Base-by-base conservation (phyloP, 495 filamentous ascomycete species). In the Xylaria venustula region DNA sequence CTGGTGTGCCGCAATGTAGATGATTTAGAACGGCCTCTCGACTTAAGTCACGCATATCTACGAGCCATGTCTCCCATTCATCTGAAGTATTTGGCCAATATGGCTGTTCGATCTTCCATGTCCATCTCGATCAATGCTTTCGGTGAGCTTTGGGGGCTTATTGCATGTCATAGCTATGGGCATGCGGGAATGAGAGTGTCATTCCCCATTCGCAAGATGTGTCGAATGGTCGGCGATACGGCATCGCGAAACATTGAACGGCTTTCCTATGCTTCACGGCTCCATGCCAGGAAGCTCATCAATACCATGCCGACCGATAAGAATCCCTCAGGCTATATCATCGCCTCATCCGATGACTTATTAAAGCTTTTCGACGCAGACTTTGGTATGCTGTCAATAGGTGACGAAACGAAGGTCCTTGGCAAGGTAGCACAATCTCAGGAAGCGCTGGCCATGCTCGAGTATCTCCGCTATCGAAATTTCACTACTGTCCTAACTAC, bases 141-240 rank as follows among this genome's bases (percentile, higher is more conserved):
- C 67, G 78, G 83, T 60, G 88, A 96, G 57, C 77, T 97, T 0
- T 97, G 93, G 93, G 93, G 93, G 0, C 77, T 97, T 34, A 91
- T 97, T 19, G 84, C 91, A 1, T 97, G 91, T 58, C 93, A 98
- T 69, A 84, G 87, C 1, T 95, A 97, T 68, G 91, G 87, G 6
- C 62, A 79, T 0, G 78, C 81, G 17, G 90, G 91, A 1, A 96
- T 94, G 91, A 81, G 93, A 34, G 92, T 97, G 2, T 88, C 90
- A 0, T 97, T 97, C 66, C 92, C 92, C 0, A 89, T 96, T 41
- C 83, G 93, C 14, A 96, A 95, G 73, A 92, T 98, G 88, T 97
- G 93, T 69, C 85, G 91, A n/a, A 75, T 97, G 15, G 83, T 98
- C 25, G 91, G 93, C 3, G 93, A 98, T 63, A 90, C 85, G 0